phyloP scores from a whole-genome alignment of 768 basidiomycete species.

The Podaxis sp. region DNA sequence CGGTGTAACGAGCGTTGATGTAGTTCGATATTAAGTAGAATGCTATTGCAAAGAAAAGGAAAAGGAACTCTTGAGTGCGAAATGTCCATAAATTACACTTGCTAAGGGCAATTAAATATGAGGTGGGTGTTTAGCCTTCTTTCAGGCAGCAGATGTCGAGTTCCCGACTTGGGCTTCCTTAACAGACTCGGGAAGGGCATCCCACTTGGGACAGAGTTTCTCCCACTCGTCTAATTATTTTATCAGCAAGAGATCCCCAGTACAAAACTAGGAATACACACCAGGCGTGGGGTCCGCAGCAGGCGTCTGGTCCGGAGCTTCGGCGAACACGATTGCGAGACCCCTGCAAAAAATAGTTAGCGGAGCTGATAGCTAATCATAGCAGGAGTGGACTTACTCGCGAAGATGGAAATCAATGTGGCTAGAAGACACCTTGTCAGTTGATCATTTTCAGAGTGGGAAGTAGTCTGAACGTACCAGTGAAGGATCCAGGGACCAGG shows the following conservation, averaged over 20 bases:
- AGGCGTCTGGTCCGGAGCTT: slow-evolving; percentile 9
- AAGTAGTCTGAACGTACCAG: slow-evolving; percentile 24
- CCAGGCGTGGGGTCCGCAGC: background rate
- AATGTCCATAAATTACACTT: background rate
- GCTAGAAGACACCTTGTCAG: slow-evolving; percentile 17
- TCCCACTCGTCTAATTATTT: background rate
- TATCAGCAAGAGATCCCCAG: background rate
- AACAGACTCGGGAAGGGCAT: background rate
- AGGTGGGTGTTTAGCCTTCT: background rate
- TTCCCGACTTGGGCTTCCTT: background rate
- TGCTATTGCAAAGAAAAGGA: background rate
- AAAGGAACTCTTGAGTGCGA: background rate
- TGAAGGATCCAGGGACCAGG: slow-evolving; percentile 60
- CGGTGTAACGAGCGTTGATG: too few relatives aligned
- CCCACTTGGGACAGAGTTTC: background rate
- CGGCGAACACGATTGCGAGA: slow-evolving; percentile 19
- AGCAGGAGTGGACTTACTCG: slow-evolving; percentile 19
- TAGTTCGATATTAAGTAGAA: too few relatives aligned
- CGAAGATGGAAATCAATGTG: slow-evolving; percentile 39
- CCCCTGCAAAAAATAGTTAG: slow-evolving; percentile 13
- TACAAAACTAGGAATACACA: background rate
- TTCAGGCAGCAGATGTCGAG: background rate
- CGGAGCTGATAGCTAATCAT: too few relatives aligned
- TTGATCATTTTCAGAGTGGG: background rate
- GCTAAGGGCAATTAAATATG: background rate